phyloP scores from a whole-genome alignment of 208 protist species.

The Histomonas meleagridis region DNA sequence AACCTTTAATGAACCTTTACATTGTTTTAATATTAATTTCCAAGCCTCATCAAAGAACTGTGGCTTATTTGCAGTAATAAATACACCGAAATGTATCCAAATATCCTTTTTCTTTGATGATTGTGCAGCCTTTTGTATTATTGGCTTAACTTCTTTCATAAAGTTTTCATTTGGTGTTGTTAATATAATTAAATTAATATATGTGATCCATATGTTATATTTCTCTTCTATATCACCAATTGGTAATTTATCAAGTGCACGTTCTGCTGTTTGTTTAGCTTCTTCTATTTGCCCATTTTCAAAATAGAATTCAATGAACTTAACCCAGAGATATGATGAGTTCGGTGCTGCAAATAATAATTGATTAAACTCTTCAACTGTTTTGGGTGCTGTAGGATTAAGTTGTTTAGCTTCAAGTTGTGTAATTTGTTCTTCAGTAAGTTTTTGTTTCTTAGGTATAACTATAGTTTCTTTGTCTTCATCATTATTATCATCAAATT shows the following conservation, averaged over 20 bases:
- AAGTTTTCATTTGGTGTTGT: neutral
- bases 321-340: neutral
- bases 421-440: neutral
- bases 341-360: neutral
- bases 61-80: neutral
- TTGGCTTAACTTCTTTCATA: neutral
- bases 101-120: neutral
- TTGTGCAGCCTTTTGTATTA: neutral
- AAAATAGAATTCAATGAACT: neutral
- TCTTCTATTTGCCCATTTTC: neutral
- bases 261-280: neutral
- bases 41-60: neutral
- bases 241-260: neutral
- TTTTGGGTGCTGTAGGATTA: neutral
- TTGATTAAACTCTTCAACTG: neutral
- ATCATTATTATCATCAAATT: neutral
- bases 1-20: neutral
- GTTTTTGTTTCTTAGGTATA: neutral
- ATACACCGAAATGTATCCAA: neutral
- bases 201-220: neutral
- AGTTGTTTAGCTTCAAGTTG: conserved; percentile 2
- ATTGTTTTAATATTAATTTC: neutral
- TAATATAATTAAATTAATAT: neutral
- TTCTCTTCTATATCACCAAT: conserved; percentile 14
- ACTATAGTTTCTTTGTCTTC: neutral